Percentiles rank a stretch among this genome's conserved stretches.
Conservation (phyloP, 495 filamentous ascomycete genomes). For the Tuber borchii region DNA sequence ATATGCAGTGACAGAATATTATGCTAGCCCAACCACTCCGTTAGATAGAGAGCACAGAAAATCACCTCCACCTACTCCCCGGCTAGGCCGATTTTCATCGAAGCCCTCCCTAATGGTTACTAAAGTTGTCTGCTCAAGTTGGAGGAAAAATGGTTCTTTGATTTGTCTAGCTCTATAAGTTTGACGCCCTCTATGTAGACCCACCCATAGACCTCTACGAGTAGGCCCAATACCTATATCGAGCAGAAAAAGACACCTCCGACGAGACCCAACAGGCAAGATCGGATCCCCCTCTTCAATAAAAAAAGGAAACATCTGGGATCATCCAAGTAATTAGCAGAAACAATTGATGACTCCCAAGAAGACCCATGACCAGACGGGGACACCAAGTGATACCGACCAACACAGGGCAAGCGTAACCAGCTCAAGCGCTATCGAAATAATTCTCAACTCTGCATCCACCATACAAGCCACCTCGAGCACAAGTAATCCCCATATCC, state of each 20-base stretch:
- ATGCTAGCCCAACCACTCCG: not conserved
- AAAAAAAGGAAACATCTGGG: not conserved
- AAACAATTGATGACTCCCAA: not conserved
- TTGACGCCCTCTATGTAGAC: not conserved
- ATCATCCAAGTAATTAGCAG: not conserved
- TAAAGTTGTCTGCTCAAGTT: not conserved
- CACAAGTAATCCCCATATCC: not conserved
- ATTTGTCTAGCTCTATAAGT: not conserved
- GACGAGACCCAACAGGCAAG: not conserved
- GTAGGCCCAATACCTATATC: not conserved
- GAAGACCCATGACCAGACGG: not conserved
- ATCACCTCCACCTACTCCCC: not conserved
- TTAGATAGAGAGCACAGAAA: not conserved
- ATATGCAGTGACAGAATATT: not conserved
- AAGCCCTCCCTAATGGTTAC: not conserved
- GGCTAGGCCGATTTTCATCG: not conserved
- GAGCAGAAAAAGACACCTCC: not conserved
- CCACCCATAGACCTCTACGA: not conserved
- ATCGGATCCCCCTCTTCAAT: not conserved
- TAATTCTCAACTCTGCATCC: not conserved
- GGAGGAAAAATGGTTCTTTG: not conserved
- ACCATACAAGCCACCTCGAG: not conserved
- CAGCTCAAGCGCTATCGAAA: not conserved
- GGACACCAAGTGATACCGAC: not conserved
- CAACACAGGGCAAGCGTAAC: not conserved